Percentiles rank a stretch among this genome's conserved stretches.
These are phyloP conservation scores for Haematococcus sp. DNA, from an alignment of 139 green algal genomes.

Conservation along the genomic window DNA sequence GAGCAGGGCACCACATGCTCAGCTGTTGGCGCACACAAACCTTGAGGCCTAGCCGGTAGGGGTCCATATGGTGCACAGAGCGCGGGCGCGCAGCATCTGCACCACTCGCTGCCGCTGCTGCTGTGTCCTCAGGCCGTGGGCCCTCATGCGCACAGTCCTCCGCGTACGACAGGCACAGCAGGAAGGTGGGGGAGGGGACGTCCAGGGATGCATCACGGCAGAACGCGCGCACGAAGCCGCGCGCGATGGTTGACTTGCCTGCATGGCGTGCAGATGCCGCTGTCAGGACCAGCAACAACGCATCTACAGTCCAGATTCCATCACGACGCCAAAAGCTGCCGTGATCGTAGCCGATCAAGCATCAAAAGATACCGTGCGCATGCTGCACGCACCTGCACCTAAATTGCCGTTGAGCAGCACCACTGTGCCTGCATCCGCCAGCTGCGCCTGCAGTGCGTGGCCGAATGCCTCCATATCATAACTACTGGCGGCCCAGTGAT, in stretches of 20 bases:
- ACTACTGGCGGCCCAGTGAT: constrained; percentile 24
- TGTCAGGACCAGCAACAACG: no score
- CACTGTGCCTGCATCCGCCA: constrained; percentile 25
- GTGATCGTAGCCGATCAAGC: no score
- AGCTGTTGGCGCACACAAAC: not conserved
- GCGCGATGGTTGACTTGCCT: constrained; percentile 45
- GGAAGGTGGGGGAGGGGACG: constrained; percentile 53
- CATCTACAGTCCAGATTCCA: no score
- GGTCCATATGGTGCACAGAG: constrained; percentile 55
- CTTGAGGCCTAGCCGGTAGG: constrained; percentile 44
- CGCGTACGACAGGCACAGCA: constrained; percentile 48
- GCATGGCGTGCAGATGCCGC: no score
- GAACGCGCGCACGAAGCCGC: constrained; percentile 45
- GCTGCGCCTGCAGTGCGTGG: constrained; percentile 17
- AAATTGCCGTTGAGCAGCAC: constrained; percentile 44
- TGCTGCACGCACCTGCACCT: constrained; percentile 28
- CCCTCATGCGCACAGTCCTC: constrained; percentile 12
- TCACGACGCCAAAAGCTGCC: no score
- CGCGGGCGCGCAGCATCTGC: not conserved
- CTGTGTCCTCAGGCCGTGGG: not conserved
- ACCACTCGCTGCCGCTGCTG: not conserved
- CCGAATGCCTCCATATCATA: constrained; percentile 41
- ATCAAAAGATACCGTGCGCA: no score
- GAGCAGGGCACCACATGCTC: no score
- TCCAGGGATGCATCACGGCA: constrained; percentile 27